Conservation (phyloP, 1,284 basidiomycete genomes). For the Sporisorium sorghi region DNA sequence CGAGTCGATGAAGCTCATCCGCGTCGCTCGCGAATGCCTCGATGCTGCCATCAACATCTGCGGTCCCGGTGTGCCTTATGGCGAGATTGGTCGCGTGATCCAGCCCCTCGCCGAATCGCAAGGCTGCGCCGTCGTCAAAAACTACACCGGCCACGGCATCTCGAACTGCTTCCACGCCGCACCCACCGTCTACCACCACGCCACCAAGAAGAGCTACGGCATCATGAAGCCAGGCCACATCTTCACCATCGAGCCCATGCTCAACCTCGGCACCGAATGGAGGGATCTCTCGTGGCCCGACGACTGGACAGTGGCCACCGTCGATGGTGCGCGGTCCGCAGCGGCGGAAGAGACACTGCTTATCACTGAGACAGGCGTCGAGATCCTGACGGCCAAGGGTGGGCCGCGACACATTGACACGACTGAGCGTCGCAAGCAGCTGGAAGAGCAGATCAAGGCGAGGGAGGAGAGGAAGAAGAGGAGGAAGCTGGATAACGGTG, state of each 20-base stretch:
- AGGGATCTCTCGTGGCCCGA: constrained; percentile 67
- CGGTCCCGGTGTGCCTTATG: constrained; percentile 80
- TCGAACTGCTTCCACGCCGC: constrained; percentile 82
- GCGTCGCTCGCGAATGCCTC: constrained; percentile 74
- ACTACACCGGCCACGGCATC: constrained; percentile 88
- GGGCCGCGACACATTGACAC: constrained; percentile 62
- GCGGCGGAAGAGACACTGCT: constrained; percentile 67
- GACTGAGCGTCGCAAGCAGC: constrained; percentile 52
- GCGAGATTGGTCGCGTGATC: constrained; percentile 81
- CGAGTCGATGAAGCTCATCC: constrained; percentile 61
- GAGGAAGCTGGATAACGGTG: constrained; percentile 38
- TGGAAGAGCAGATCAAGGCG: constrained; percentile 39
- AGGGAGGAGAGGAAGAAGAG: constrained; percentile 46
- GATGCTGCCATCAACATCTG: constrained; percentile 80
- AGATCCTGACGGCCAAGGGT: constrained; percentile 66
- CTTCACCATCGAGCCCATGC: constrained; percentile 69
- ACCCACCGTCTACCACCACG: constrained; percentile 84
- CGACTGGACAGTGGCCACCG: constrained; percentile 67
- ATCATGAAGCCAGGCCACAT: constrained; percentile 67
- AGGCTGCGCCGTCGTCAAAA: constrained; percentile 77
- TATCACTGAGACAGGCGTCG: constrained; percentile 67
- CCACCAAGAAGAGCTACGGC: constrained; percentile 67
- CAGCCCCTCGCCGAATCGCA: constrained; percentile 72
- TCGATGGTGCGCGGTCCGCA: constrained; percentile 63
- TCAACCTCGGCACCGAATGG: constrained; percentile 62